A percentile compares a stretch with the other conserved stretches of the same genome.
Conservation (phyloP, 345 rosid genomes). For the Mallotus nudiflorus region DNA sequence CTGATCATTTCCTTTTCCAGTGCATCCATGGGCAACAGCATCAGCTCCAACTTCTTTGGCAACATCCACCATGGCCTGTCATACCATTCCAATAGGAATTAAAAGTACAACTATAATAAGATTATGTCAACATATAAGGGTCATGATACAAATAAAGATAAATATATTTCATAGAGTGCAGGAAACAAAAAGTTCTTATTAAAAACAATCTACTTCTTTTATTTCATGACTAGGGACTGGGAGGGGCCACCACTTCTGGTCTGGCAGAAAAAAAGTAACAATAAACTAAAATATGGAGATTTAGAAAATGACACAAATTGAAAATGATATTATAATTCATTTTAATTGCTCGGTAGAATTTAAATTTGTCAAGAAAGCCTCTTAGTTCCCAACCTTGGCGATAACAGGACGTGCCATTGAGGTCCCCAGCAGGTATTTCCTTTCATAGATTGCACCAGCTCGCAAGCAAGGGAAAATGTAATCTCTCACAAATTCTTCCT, state of each 20-base stretch:
- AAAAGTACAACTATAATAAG: background rate
- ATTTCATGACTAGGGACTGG: background rate
- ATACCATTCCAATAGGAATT: background rate
- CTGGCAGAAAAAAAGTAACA: background rate
- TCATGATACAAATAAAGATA: background rate
- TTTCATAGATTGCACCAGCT: constrained; percentile 92
- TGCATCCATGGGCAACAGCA: constrained; percentile 96
- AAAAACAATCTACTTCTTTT: background rate
- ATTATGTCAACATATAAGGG: background rate
- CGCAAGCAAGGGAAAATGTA: constrained; percentile 84
- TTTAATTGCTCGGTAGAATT: background rate
- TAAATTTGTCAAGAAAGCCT: constrained; percentile 1
- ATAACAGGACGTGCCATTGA: constrained; percentile 99
- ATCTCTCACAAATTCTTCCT: constrained; percentile 88
- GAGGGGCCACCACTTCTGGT: background rate
- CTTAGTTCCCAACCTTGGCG: constrained; percentile 60
- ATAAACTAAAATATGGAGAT: background rate
- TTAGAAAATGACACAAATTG: background rate
- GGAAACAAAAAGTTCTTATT: background rate
- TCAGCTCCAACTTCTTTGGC: constrained; percentile 98
- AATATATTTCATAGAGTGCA: background rate
- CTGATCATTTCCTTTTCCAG: constrained; percentile 99
- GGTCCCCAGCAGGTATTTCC: constrained; percentile 93
- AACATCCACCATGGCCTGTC: constrained; percentile 97
- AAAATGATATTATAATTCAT: background rate